phyloP scores from a whole-genome alignment of 2,329 filamentous ascomycete genomes.

The Xenoacremonium recifei region DNA sequence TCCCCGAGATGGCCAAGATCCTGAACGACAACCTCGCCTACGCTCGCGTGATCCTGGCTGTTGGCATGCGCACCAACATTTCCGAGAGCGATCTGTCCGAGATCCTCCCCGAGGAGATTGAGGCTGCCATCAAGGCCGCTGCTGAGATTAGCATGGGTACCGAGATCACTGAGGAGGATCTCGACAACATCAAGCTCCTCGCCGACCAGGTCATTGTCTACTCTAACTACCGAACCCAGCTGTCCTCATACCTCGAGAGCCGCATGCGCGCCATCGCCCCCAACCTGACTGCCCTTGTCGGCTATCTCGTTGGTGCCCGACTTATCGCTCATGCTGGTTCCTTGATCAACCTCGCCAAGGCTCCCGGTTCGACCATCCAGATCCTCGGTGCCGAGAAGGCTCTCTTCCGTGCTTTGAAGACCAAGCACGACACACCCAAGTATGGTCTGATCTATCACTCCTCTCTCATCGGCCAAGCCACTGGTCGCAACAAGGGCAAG shows the following conservation, averaged over 20 bases:
- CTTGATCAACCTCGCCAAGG: constrained; percentile 91
- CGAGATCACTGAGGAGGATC: constrained; percentile 88
- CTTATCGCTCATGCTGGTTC: constrained; percentile 94
- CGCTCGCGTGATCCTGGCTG: constrained; percentile 79
- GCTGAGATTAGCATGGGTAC: constrained; percentile 98
- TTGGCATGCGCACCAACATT: constrained; percentile 85
- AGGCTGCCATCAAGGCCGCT: constrained; percentile 85
- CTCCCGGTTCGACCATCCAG: constrained; percentile 92
- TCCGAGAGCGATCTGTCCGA: constrained; percentile 77
- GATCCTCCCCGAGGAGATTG: constrained; percentile 93
- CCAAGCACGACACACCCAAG: constrained; percentile 98
- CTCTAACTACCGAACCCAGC: constrained; percentile 83
- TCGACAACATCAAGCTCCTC: constrained; percentile 87
- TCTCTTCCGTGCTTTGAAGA: constrained; percentile 96
- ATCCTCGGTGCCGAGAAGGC: constrained; percentile 99
- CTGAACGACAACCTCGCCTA: constrained; percentile 97
- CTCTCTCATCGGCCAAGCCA: constrained; percentile 92
- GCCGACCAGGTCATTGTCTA: constrained; percentile 93
- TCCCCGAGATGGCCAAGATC: constrained; percentile 96
- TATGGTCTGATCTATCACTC: constrained; percentile 95
- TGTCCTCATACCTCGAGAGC: constrained; percentile 84
- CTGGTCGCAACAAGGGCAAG: constrained; percentile 98
- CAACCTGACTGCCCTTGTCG: constrained; percentile 90
- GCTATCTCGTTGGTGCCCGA: constrained; percentile 89
- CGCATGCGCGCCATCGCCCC: constrained; percentile 97